These are phyloP conservation scores for Rosa rugosa DNA, from an alignment of 306 rosid genomes.

Conservation along the genomic window DNA sequence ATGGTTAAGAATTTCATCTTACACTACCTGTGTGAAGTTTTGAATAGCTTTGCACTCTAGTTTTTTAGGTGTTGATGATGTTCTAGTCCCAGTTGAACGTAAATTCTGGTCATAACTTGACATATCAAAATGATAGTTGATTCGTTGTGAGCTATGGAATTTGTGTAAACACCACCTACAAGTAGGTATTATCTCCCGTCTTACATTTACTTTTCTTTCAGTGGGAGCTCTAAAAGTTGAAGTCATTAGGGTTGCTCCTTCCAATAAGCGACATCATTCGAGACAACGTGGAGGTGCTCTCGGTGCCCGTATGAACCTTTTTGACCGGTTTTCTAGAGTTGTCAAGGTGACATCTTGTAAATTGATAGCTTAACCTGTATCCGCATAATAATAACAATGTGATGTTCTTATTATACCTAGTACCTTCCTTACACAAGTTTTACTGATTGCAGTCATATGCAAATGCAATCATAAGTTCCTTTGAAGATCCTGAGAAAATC, in stretches of 20 bases:
- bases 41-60: neutral
- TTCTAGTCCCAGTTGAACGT: neutral
- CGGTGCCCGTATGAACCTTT: conserved; percentile 76
- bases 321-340: conserved; percentile 86
- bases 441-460: conserved; percentile 85
- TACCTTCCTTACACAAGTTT: conserved; percentile 15
- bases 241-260: conserved; percentile 41
- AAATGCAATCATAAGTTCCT: conserved; percentile 77
- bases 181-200: neutral
- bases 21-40: neutral
- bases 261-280: conserved; percentile 28
- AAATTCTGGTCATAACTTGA: neutral
- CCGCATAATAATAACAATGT: conserved; percentile 11
- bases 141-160: neutral
- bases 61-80: neutral
- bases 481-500: conserved; percentile 97
- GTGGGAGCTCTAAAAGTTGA: conserved; percentile 40
- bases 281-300: conserved; percentile 68
- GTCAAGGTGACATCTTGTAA: conserved; percentile 60
- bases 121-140: neutral
- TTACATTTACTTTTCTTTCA: conserved; percentile 16
- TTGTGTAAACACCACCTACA: neutral
- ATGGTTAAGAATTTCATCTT: neutral
- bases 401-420: conserved; percentile 22
- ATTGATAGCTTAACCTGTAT: neutral